These are phyloP conservation scores for Coemansia sp. DNA, from an alignment of 192 early-diverging fungal species.

Conservation along the genomic window DNA sequence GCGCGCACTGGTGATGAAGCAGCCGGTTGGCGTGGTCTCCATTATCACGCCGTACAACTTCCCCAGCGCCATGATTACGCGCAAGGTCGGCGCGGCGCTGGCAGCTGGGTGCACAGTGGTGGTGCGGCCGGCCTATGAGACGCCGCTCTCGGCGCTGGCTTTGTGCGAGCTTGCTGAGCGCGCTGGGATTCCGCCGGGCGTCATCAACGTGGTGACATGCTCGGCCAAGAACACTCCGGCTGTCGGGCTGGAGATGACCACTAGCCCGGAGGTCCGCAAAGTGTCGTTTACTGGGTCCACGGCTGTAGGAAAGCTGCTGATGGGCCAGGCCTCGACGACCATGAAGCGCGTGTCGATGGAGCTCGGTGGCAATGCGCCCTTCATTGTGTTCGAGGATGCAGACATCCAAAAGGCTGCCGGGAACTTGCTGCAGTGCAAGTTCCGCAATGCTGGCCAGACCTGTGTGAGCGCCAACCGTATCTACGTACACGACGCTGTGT, in stretches of 20 bases:
- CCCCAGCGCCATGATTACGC: conserved; percentile 77
- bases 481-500: conserved; percentile 64
- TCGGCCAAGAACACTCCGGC: conserved; percentile 47
- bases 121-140: conserved; percentile 57
- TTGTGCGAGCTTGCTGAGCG: conserved; percentile 53
- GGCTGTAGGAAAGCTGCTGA: conserved; percentile 52
- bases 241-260: conserved; percentile 47
- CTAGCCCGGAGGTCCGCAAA: conserved; percentile 51
- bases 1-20: conserved; percentile 67
- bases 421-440: conserved; percentile 45
- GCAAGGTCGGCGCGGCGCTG: conserved; percentile 49
- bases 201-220: conserved; percentile 54
- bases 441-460: conserved; percentile 71
- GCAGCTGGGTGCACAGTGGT: conserved; percentile 55
- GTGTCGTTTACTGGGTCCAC: conserved; percentile 61
- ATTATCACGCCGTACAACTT: conserved; percentile 81
- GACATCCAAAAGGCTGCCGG: conserved; percentile 44
- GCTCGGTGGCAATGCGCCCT: conserved; percentile 61
- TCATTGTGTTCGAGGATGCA: conserved; percentile 57
- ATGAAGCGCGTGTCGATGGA: conserved; percentile 57
- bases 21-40: conserved; percentile 75
- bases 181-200: conserved; percentile 55
- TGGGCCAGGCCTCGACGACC: conserved; percentile 49
- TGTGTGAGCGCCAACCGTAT: conserved; percentile 72
- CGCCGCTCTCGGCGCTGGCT: conserved; percentile 57